A percentile compares a stretch with the other conserved stretches of the same genome.
phyloP scores from a whole-genome alignment of 2,329 filamentous ascomycete genomes.

The Colletotrichum sp. region DNA sequence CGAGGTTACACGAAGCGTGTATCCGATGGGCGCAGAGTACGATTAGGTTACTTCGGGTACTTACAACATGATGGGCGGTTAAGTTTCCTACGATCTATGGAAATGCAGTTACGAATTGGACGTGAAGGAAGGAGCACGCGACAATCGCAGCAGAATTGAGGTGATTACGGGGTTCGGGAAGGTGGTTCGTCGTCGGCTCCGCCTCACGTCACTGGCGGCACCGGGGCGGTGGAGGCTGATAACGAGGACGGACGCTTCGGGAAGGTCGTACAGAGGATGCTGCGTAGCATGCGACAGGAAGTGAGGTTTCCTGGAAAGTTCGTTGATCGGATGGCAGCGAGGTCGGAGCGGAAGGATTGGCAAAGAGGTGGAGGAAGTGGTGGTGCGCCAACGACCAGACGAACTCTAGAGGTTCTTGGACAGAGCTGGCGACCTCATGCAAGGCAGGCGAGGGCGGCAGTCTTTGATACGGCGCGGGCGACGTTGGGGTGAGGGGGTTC shows the following conservation, averaged over 20 bases:
- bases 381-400: conserved; percentile 2
- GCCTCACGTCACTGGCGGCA: conserved; percentile 13
- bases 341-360: background rate
- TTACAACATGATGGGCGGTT: conserved; percentile 18
- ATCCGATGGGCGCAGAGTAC: background rate
- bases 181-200: background rate
- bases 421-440: background rate
- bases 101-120: background rate
- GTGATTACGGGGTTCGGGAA: conserved; percentile 4
- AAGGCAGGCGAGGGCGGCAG: background rate
- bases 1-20: background rate
- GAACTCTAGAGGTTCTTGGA: conserved; percentile 1
- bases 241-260: background rate
- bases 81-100: background rate
- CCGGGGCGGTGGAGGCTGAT: background rate
- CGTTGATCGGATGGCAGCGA: background rate
- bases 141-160: background rate
- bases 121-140: background rate
- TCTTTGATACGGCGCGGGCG: conserved; percentile 1
- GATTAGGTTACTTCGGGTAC: background rate
- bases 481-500: background rate
- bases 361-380: background rate
- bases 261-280: background rate
- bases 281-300: background rate
- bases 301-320: background rate